Conservation (phyloP, 306 rosid genomes). For the Quercus rubra region DNA sequence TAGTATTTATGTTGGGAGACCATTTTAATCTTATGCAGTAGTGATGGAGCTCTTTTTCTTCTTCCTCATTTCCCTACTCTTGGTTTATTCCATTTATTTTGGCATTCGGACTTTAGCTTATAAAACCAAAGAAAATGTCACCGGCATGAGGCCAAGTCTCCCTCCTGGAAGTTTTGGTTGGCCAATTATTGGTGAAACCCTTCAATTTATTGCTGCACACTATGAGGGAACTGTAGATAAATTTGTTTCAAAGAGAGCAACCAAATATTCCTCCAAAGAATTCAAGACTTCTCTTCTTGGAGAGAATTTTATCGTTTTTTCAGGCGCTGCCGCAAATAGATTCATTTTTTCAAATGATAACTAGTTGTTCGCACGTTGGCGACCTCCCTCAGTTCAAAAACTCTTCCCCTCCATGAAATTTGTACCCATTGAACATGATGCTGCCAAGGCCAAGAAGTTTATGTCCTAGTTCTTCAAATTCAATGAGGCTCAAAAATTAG, state of each 20-base stretch:
- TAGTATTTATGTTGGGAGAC: too few species aligned
- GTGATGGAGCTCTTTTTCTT: not conserved
- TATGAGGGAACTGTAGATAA: not conserved
- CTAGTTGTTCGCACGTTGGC: not conserved
- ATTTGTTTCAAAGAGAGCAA: not conserved
- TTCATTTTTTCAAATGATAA: not conserved
- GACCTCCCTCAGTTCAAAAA: not conserved
- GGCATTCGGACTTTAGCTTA: not conserved
- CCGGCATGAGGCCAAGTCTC: not conserved
- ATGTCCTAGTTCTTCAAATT: not conserved
- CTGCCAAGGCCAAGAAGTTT: not conserved
- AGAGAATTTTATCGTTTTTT: not conserved
- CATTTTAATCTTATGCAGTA: too few species aligned
- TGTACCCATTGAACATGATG: not conserved
- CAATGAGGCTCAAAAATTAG: not conserved
- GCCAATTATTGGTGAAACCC: slow-evolving; percentile 21
- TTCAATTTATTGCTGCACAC: not conserved
- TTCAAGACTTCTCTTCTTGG: not conserved
- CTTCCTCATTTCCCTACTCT: not conserved
- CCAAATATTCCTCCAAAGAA: not conserved
- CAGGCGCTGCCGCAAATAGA: not conserved
- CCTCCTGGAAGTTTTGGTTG: slow-evolving; percentile 27
- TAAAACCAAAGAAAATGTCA: not conserved
- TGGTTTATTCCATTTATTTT: not conserved
- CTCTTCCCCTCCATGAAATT: not conserved